phyloP scores from a whole-genome alignment of 2,329 filamentous ascomycete species.

The Aspergillus bombycis region DNA sequence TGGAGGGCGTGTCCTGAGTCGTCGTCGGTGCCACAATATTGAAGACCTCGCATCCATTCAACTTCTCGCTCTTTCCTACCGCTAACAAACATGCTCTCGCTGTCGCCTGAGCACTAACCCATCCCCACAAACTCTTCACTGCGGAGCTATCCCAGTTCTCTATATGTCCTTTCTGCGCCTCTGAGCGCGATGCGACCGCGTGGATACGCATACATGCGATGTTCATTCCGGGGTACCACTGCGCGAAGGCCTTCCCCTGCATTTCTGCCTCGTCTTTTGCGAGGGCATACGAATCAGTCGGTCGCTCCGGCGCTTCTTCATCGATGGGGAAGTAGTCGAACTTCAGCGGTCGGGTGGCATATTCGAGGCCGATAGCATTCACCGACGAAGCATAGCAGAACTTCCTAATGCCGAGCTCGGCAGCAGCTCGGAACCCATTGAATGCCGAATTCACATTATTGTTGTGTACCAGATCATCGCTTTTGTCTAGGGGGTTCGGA shows the following conservation, averaged over 20 bases:
- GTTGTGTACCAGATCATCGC: slow-evolving; percentile 37
- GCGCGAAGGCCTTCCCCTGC: slow-evolving; percentile 36
- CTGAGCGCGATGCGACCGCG: slow-evolving; percentile 34
- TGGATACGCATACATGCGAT: slow-evolving; percentile 44
- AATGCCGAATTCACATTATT: slow-evolving; percentile 45
- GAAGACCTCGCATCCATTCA: slow-evolving; percentile 39
- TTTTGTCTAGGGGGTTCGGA: slow-evolving; percentile 38
- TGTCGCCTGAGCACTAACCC: slow-evolving; percentile 39
- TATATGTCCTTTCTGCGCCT: slow-evolving; percentile 37
- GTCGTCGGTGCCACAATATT: slow-evolving; percentile 40
- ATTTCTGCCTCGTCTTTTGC: slow-evolving; percentile 42
- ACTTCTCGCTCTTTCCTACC: slow-evolving; percentile 36
- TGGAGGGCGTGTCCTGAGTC: slow-evolving; percentile 27
- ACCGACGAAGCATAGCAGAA: slow-evolving; percentile 44
- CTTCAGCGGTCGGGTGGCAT: slow-evolving; percentile 37
- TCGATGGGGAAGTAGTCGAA: slow-evolving; percentile 45
- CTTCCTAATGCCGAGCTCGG: slow-evolving; percentile 37
- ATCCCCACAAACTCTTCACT: slow-evolving; percentile 42
- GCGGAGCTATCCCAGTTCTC: slow-evolving; percentile 38
- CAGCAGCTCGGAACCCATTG: slow-evolving; percentile 45
- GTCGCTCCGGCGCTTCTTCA: slow-evolving; percentile 36
- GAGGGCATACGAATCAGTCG: slow-evolving; percentile 42
- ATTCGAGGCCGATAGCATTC: slow-evolving; percentile 44
- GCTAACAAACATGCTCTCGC: slow-evolving; percentile 40
- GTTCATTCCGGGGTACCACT: slow-evolving; percentile 44